Base-by-base conservation (phyloP, 495 filamentous ascomycete genomes). In the Pyrenopolyporus hunteri region DNA sequence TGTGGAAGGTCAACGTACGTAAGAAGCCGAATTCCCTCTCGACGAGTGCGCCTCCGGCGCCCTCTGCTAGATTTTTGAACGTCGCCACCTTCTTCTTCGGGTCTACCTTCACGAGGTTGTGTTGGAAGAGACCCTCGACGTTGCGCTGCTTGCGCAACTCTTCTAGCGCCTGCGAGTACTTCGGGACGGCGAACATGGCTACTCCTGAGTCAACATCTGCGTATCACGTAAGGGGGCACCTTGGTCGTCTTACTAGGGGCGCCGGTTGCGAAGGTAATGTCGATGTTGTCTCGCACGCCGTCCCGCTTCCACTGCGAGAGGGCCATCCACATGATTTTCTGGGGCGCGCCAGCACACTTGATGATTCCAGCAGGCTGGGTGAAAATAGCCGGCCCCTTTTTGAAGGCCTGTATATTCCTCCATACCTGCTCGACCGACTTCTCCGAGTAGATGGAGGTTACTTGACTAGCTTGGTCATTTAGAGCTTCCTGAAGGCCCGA, bases 281-380 rank as follows among this genome's bases (percentile, higher is more conserved):
- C 72, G 62, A 88, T 82, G 4, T 82, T 69, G 51, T 84, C 75
- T 69, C 87, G 85, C 2, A 86, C 73, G 20, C 85, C 87, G 5
- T 79, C 78, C 20, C 73, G 70, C 71, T 83, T 81, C 87, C 87
- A 89, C 66, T 85, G 75, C 43, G 87, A 84, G 48, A 87, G 73
- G 0, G 87, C 86, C 23, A 89, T 80, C 87, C 87, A 89, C 85
- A 88, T 83, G 68, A 82, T 74, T 73, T 89, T 89, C 63, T 89
- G 87, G 6, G 87, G 87, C 0, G 85, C 87, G 22, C 87, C 87
- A 1, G 87, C 87, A 59, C 87, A 89, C 70, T 89, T 89, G 65
- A 89, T 77, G 16, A 82, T 72, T 35, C 87, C 87, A 1, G 82
- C 76, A 5, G 87, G 87, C 66, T 88, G 85, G 6, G 86, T 89